Evolutionary conservation across 129 eudicot species (phyloP).

Genomic region (Logfia minima): DNA sequence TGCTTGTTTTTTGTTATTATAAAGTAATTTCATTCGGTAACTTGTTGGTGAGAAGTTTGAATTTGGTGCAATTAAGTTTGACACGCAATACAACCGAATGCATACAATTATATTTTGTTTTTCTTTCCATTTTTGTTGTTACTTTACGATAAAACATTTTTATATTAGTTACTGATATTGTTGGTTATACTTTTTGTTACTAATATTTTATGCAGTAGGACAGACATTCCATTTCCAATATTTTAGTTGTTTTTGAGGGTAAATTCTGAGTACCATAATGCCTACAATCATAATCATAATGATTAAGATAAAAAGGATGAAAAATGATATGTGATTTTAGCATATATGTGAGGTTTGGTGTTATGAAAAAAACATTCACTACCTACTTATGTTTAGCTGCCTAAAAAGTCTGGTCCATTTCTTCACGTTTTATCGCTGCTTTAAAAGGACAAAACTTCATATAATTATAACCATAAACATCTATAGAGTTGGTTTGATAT

Average conservation of each 20-base stretch:
- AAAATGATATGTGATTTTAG: not conserved
- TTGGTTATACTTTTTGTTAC: too few species aligned
- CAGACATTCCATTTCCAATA: not conserved
- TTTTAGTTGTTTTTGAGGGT: not conserved
- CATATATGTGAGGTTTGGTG: not conserved
- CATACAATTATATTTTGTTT: not conserved
- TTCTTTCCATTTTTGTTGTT: not conserved
- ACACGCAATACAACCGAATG: not conserved
- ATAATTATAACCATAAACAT: too few species aligned
- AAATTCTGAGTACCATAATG: not conserved
- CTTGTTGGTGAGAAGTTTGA: not conserved
- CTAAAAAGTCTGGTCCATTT: not conserved
- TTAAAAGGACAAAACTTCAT: not conserved
- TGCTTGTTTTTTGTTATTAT: not conserved
- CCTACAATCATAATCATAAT: not conserved
- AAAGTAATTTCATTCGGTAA: not conserved
- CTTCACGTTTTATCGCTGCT: not conserved
- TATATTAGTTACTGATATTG: too few species aligned
- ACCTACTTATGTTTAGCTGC: constrained; percentile 5
- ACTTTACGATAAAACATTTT: too few species aligned
- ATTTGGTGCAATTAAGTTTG: not conserved
- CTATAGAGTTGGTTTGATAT: too few species aligned
- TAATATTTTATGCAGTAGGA: not conserved
- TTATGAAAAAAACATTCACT: not conserved
- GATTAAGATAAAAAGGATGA: not conserved